A percentile compares a stretch with the other conserved stretches of the same genome.
Conservation (phyloP, 2,329 filamentous ascomycete genomes). For the Thelonectria blattea region DNA sequence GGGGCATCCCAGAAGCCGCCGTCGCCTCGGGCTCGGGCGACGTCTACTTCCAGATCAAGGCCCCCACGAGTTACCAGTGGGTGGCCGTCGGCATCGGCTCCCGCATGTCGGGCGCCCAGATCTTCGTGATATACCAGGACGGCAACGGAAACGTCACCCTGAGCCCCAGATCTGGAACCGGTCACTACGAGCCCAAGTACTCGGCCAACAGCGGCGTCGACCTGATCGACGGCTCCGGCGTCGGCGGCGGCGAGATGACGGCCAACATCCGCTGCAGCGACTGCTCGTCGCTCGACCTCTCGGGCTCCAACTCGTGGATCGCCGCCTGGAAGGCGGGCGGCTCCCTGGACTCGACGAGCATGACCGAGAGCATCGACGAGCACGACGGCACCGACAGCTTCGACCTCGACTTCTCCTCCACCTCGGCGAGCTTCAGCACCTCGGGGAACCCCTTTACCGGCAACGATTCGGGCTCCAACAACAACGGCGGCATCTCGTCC, state of each 20-base stretch:
- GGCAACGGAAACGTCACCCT: slow-evolving; percentile 66
- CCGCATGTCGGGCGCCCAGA: slow-evolving; percentile 62
- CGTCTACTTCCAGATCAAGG: slow-evolving; percentile 66
- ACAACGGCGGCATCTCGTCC: slow-evolving; percentile 22
- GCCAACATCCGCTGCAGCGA: slow-evolving; percentile 65
- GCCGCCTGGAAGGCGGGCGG: slow-evolving; percentile 58
- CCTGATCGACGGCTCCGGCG: slow-evolving; percentile 64
- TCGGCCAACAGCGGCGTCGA: slow-evolving; percentile 51
- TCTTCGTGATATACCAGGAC: slow-evolving; percentile 68
- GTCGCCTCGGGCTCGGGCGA: slow-evolving; percentile 57
- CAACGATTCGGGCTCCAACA: slow-evolving; percentile 8
- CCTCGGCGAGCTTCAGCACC: slow-evolving; percentile 50
- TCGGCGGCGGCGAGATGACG: slow-evolving; percentile 58
- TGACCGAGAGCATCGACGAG: slow-evolving; percentile 47
- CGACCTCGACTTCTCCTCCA: slow-evolving; percentile 53
- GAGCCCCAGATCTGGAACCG: slow-evolving; percentile 58
- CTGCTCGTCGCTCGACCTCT: slow-evolving; percentile 56
- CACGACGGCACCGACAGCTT: slow-evolving; percentile 56
- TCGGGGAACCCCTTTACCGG: slow-evolving; percentile 60
- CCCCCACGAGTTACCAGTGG: slow-evolving; percentile 61
- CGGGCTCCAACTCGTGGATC: slow-evolving; percentile 55
- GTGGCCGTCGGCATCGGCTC: slow-evolving; percentile 63
- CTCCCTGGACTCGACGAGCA: slow-evolving; percentile 51
- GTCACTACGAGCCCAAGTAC: slow-evolving; percentile 57
- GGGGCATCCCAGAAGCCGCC: slow-evolving; percentile 60